These are phyloP conservation scores for Cyberlindnera mrakii DNA, from an alignment of 805 yeast species.

Conservation along the genomic window DNA sequence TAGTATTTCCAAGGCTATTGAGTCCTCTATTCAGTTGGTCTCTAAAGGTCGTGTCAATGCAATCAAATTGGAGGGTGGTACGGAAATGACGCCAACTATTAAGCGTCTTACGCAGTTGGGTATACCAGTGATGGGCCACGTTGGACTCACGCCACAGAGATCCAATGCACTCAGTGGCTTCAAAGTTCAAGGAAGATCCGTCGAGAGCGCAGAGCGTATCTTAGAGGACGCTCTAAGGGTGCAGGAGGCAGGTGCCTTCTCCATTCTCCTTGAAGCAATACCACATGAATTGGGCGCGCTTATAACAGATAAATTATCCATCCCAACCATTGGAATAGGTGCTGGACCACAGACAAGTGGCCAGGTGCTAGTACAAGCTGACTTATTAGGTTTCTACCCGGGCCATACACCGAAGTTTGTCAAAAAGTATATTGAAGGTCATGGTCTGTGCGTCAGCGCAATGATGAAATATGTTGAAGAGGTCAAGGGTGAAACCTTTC, in stretches of 20 bases:
- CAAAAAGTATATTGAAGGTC: constrained; percentile 54
- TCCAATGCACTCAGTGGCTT: constrained; percentile 78
- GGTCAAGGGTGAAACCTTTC: constrained; percentile 51
- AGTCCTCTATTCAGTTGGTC: constrained; percentile 49
- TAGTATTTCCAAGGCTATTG: constrained; percentile 55
- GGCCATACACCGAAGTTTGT: constrained; percentile 65
- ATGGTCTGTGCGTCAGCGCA: constrained; percentile 42
- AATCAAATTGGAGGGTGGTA: constrained; percentile 82
- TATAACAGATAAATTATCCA: constrained; percentile 50
- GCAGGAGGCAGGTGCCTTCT: constrained; percentile 71
- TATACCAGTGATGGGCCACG: constrained; percentile 86
- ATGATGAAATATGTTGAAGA: constrained; percentile 52
- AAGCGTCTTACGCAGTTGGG: constrained; percentile 57
- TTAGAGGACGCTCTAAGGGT: constrained; percentile 62
- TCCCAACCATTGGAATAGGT: constrained; percentile 95
- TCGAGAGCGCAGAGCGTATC: constrained; percentile 47
- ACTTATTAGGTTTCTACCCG: constrained; percentile 68
- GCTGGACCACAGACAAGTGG: constrained; percentile 84
- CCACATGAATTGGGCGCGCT: constrained; percentile 65
- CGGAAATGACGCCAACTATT: constrained; percentile 47
- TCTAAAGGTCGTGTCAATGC: constrained; percentile 55
- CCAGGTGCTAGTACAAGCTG: constrained; percentile 86
- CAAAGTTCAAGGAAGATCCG: constrained; percentile 72
- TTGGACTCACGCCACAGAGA: constrained; percentile 89
- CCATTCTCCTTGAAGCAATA: constrained; percentile 77